Conservation (phyloP, 1,284 basidiomycete species). For the Malassezia obtusa region DNA sequence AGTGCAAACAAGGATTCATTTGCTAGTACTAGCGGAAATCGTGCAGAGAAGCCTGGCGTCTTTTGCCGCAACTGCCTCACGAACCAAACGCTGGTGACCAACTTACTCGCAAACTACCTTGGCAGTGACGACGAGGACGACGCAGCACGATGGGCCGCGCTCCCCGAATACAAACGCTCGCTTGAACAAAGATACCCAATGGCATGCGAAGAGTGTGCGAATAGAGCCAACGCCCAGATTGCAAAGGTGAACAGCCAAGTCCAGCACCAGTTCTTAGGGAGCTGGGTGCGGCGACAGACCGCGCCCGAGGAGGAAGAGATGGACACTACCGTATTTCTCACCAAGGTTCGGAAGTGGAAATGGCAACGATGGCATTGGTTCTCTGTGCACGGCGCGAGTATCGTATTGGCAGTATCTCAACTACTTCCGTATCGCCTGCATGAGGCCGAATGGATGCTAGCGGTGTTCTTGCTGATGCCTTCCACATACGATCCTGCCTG, state of each 20-base stretch:
- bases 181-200: slow-evolving; percentile 29
- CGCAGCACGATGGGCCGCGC: slow-evolving; percentile 12
- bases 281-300: slow-evolving; percentile 18
- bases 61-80: slow-evolving; percentile 41
- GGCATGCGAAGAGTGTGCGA: slow-evolving; percentile 25
- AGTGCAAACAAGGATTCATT: slow-evolving; percentile 18
- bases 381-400: not conserved
- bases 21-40: too few relatives aligned
- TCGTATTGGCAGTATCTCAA: not conserved
- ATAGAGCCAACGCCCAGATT: slow-evolving; percentile 19
- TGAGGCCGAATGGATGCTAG: not conserved
- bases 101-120: slow-evolving; percentile 35
- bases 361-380: not conserved
- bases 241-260: slow-evolving; percentile 21
- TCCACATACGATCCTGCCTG: not conserved
- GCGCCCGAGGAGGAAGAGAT: not conserved
- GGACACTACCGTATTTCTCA: not conserved
- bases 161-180: slow-evolving; percentile 25
- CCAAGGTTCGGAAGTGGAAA: not conserved
- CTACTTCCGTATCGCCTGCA: not conserved
- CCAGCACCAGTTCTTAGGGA: slow-evolving; percentile 22
- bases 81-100: slow-evolving; percentile 34
- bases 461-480: not conserved
- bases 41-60: not conserved
- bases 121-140: slow-evolving; percentile 20